Base-by-base conservation (phyloP, 2,329 filamentous ascomycete species). In the Simplicillium aogashimaense region DNA sequence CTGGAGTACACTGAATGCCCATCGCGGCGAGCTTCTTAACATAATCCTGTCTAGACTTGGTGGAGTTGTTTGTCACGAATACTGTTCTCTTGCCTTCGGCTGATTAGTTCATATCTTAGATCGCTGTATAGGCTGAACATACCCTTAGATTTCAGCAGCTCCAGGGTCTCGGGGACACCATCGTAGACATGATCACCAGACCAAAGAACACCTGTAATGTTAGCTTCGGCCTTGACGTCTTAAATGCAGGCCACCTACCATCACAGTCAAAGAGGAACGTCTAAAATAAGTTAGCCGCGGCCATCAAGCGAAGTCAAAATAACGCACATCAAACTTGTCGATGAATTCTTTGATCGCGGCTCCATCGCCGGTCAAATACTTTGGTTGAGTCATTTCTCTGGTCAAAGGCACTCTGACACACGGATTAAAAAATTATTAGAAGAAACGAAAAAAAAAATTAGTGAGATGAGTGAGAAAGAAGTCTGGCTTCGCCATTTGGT, bases 61-160 rank as follows among this genome's bases (percentile, higher is more conserved):
- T 97, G 56, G 88, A 95, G 69, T 98, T 98, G 68, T 98, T 98
- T 32, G 92, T 98, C 39, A 98, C 92, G 57, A 98, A 98, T 40
- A 98, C 81, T 29, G 92, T 75, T 58, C 83, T 83, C 64, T 98
- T 98, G 57, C 86, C 89, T 92, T 39, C 1, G 3, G 10, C 2
- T 25, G 30, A 32, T 42, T 10, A 39, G 32, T 13, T 9, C 9
- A 10, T 7, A 11, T 38, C 9, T 6, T 12, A 4, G 25, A 20
- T 43, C 13, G 36, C 41, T 31, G 43, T 4, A 8, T 11, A 4
- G 8, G 7, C 2, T 9, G 3, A 7, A 28, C 20, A 29, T 54
- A 89, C 88, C 87, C 78, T 78, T 84, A 42, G 78, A 81, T 54
- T 86, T 81, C 46, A 98, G 68, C 63, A 94, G 72, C 45, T 87